Conservation (phyloP, 768 basidiomycete genomes). For the Gloeophyllum trabeum region DNA sequence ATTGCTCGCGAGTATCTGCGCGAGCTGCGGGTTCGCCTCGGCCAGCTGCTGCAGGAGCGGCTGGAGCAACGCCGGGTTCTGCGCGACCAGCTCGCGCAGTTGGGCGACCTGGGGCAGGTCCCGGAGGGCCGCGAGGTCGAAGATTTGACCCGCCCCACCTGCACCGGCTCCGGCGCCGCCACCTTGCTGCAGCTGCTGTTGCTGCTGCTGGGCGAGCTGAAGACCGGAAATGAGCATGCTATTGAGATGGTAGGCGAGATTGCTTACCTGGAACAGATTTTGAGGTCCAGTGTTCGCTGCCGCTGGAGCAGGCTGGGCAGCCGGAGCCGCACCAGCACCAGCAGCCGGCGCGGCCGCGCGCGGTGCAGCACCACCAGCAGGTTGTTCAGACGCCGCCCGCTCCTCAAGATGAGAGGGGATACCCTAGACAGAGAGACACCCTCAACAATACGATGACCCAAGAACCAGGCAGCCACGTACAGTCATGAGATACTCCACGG, state of each 20-base stretch:
- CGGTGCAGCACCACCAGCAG: slow-evolving; percentile 24
- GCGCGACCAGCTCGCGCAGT: slow-evolving; percentile 56
- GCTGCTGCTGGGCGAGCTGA: slow-evolving; percentile 60
- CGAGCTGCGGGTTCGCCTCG: slow-evolving; percentile 61
- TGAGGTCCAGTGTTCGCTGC: background rate
- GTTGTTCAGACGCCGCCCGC: slow-evolving; percentile 29
- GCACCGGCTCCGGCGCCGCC: slow-evolving; percentile 22
- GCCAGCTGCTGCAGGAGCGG: slow-evolving; percentile 78
- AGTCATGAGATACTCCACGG: slow-evolving; percentile 95
- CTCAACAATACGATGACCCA: background rate
- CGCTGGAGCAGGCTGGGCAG: slow-evolving; percentile 12
- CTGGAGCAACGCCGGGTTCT: slow-evolving; percentile 75
- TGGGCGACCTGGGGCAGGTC: slow-evolving; percentile 59
- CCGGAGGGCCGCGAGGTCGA: slow-evolving; percentile 43
- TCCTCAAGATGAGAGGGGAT: slow-evolving; percentile 63
- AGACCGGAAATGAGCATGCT: no score
- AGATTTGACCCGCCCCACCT: slow-evolving; percentile 21
- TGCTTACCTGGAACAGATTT: slow-evolving; percentile 43
- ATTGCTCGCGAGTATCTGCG: slow-evolving; percentile 54
- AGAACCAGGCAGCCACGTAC: slow-evolving; percentile 31
- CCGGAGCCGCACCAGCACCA: slow-evolving; percentile 22
- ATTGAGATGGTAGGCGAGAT: no score
- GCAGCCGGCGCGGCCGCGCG: slow-evolving; percentile 26
- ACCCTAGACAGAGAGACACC: slow-evolving; percentile 36
- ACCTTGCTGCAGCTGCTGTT: slow-evolving; percentile 18